phyloP scores from a whole-genome alignment of 148 eudicot genomes.

The Rhododendron ferrugineum region DNA sequence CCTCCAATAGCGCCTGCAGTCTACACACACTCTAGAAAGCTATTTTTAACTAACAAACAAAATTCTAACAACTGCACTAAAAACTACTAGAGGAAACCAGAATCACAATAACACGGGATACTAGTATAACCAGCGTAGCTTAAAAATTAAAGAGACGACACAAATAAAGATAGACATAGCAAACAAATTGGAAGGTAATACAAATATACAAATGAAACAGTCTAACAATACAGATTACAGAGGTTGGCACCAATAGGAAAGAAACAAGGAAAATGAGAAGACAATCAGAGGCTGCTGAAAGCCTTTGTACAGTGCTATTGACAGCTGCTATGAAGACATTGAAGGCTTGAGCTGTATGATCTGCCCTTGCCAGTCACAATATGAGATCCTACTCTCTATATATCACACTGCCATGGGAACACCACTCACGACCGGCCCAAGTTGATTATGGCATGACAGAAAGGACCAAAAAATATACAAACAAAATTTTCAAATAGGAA shows the following conservation, averaged over 20 bases:
- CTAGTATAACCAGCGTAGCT: slow-evolving; percentile 3
- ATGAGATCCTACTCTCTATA: background rate
- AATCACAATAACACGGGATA: background rate
- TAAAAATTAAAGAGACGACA: background rate
- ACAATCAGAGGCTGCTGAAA: background rate
- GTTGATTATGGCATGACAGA: background rate
- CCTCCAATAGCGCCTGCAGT: slow-evolving; percentile 90
- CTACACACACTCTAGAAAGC: slow-evolving; percentile 35
- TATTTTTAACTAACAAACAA: background rate
- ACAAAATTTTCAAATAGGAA: background rate
- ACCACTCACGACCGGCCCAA: background rate
- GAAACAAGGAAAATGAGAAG: background rate
- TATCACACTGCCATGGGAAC: background rate
- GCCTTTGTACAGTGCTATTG: background rate
- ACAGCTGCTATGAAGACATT: background rate
- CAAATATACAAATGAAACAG: background rate
- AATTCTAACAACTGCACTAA: background rate
- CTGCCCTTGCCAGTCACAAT: background rate
- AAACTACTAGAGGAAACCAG: background rate
- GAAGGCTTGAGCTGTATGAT: background rate
- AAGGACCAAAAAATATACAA: background rate
- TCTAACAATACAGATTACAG: background rate
- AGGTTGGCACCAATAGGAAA: background rate
- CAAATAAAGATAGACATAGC: background rate
- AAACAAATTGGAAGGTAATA: background rate